Conservation (phyloP, 73 alveolate genomes). For the Tetrahymena malaccensis region DNA sequence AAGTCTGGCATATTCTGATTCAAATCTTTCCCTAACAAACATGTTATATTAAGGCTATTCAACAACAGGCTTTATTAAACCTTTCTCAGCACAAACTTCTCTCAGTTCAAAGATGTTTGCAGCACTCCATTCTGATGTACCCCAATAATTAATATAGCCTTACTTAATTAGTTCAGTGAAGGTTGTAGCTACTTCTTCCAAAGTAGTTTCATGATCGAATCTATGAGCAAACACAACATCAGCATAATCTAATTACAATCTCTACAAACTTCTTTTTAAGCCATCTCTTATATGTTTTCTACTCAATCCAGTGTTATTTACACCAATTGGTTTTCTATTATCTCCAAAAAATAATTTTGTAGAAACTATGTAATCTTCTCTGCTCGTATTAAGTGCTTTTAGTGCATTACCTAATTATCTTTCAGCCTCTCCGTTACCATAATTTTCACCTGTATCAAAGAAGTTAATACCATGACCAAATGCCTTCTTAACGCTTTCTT, state of each 20-base stretch:
- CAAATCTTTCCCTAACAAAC: conserved; percentile 81
- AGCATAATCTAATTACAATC: conserved; percentile 74
- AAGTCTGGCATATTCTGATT: conserved; percentile 68
- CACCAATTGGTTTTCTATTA: conserved; percentile 24
- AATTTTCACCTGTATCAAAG: conserved; percentile 90
- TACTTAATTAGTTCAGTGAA: conserved; percentile 75
- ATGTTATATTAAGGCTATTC: conserved; percentile 89
- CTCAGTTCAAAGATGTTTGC: conserved; percentile 68
- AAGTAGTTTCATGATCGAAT: conserved; percentile 75
- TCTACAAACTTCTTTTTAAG: conserved; percentile 57
- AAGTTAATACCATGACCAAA: conserved; percentile 82
- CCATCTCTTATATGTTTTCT: conserved; percentile 84
- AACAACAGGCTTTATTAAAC: conserved; percentile 77
- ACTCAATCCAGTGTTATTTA: conserved; percentile 52
- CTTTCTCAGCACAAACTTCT: conserved; percentile 51
- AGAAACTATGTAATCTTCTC: conserved; percentile 70
- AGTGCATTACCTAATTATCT: conserved; percentile 43
- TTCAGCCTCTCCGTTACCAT: conserved; percentile 83
- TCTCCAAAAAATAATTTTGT: conserved; percentile 78
- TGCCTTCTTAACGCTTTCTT: conserved; percentile 48
- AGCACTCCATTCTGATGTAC: conserved; percentile 93
- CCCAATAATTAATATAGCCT: conserved; percentile 96
- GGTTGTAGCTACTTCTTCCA: conserved; percentile 86
- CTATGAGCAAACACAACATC: conserved; percentile 88
- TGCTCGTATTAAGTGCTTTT: conserved; percentile 24